A percentile compares a stretch with the other conserved stretches of the same genome.
Evolutionary conservation across 345 rosid species (phyloP).

Genomic region (Xanthoceras sorbifolium): DNA sequence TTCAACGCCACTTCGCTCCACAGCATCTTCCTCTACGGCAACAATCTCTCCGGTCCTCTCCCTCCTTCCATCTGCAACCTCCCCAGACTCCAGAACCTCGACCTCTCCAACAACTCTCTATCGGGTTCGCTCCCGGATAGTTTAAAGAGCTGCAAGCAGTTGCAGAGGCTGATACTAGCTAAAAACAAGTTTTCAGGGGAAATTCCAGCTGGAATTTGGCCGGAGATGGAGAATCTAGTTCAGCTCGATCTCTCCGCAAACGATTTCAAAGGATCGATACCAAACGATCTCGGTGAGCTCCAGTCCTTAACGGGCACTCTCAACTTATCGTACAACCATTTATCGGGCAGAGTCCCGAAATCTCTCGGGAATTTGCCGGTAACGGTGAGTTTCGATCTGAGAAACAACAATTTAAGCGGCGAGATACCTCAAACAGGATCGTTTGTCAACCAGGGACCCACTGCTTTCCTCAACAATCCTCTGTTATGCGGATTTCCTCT

Average conservation of each 20-base stretch:
- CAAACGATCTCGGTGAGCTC: constrained; percentile 71
- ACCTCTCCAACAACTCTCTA: constrained; percentile 77
- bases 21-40: constrained; percentile 71
- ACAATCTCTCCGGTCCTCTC: constrained; percentile 77
- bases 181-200: constrained; percentile 62
- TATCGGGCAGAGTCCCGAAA: constrained; percentile 77
- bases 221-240: constrained; percentile 57
- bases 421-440: constrained; percentile 94
- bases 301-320: constrained; percentile 73
- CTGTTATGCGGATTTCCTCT: constrained; percentile 89
- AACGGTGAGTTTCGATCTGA: constrained; percentile 83
- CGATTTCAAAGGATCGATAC: constrained; percentile 61
- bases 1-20: constrained; percentile 93
- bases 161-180: constrained; percentile 78
- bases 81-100: constrained; percentile 83
- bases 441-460: constrained; percentile 93
- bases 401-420: constrained; percentile 76
- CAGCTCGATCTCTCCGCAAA: constrained; percentile 90
- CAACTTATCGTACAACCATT: constrained; percentile 77
- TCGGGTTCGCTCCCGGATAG: constrained; percentile 64
- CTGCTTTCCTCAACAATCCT: constrained; percentile 88
- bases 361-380: constrained; percentile 76
- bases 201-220: constrained; percentile 82
- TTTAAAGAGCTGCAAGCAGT: constrained; percentile 67
- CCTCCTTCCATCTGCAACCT: constrained; percentile 79